These are phyloP conservation scores for Salix brachista DNA, from an alignment of 345 rosid species.

Conservation along the genomic window DNA sequence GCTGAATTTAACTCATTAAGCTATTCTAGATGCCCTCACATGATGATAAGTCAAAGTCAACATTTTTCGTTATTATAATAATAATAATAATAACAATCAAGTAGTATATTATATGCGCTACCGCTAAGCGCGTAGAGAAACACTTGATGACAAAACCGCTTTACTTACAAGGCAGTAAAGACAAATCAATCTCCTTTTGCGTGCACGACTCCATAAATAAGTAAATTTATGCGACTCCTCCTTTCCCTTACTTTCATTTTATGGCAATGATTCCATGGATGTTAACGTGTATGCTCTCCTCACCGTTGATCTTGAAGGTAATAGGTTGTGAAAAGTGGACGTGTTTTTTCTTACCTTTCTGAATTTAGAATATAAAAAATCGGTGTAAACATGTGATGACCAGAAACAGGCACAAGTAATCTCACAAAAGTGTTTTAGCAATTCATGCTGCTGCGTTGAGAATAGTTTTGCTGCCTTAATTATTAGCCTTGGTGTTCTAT, in stretches of 20 bases:
- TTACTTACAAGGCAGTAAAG: slow-evolving; percentile 26
- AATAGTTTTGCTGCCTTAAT: neutral
- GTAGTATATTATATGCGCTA: slow-evolving; percentile 5
- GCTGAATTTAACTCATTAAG: neutral
- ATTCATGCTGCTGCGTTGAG: neutral
- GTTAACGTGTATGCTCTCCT: neutral
- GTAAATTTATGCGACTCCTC: neutral
- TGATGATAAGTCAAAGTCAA: slow-evolving; percentile 46
- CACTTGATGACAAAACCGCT: slow-evolving; percentile 39
- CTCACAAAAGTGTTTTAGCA: too few species aligned
- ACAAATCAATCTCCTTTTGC: slow-evolving; percentile 58
- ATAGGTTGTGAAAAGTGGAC: neutral
- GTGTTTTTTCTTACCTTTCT: neutral
- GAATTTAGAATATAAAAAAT: too few species aligned
- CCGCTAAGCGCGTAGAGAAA: slow-evolving; percentile 39
- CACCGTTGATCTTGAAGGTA: neutral
- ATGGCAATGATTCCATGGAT: neutral
- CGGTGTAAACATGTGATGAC: too few species aligned
- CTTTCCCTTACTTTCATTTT: neutral
- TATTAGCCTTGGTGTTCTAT: neutral
- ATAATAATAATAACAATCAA: neutral
- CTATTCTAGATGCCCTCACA: neutral
- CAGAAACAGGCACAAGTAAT: too few species aligned
- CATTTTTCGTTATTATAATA: neutral
- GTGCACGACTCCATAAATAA: slow-evolving; percentile 45